Evolutionary conservation across 192 early-diverging fungal genomes (phyloP).

Genomic region (Pilobolus umbonatus): DNA sequence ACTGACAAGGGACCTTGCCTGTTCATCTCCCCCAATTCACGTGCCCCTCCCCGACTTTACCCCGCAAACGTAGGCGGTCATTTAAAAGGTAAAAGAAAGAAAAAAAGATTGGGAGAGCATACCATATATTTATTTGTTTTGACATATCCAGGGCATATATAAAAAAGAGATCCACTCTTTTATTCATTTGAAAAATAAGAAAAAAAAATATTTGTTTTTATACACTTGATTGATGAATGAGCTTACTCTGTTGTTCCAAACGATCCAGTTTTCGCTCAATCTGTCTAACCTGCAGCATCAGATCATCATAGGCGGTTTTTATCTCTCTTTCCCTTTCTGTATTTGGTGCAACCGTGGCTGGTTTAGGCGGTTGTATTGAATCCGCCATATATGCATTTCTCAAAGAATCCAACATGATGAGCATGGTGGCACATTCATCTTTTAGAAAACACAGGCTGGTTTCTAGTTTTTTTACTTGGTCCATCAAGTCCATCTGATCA

Average conservation of each 20-base stretch:
- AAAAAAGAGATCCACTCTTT: too few relatives aligned
- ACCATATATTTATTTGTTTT: conserved; percentile 1
- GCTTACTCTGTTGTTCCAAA: conserved; percentile 12
- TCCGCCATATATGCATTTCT: conserved; percentile 16
- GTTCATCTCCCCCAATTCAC: too few relatives aligned
- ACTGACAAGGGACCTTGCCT: too few relatives aligned
- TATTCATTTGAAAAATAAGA: too few relatives aligned
- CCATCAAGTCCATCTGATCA: too few relatives aligned
- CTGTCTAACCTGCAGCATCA: conserved; percentile 22
- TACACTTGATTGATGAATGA: too few relatives aligned
- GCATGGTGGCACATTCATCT: conserved; percentile 19
- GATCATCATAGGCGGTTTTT: conserved; percentile 23
- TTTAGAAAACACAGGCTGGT: conserved; percentile 14
- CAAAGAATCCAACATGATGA: conserved; percentile 21
- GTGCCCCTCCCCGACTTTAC: too few relatives aligned
- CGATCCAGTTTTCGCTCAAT: conserved; percentile 13
- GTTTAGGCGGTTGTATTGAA: not conserved
- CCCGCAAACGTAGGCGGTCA: too few relatives aligned
- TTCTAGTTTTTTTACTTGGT: conserved; percentile 1
- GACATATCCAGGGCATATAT: too few relatives aligned
- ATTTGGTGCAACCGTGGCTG: not conserved
- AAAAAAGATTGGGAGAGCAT: not conserved
- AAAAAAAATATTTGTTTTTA: too few relatives aligned
- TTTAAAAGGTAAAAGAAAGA: not conserved
- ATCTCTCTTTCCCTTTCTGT: conserved; percentile 19